Conservation (phyloP, 192 early-diverging fungal genomes). For the Linnemannia schmuckeri region DNA sequence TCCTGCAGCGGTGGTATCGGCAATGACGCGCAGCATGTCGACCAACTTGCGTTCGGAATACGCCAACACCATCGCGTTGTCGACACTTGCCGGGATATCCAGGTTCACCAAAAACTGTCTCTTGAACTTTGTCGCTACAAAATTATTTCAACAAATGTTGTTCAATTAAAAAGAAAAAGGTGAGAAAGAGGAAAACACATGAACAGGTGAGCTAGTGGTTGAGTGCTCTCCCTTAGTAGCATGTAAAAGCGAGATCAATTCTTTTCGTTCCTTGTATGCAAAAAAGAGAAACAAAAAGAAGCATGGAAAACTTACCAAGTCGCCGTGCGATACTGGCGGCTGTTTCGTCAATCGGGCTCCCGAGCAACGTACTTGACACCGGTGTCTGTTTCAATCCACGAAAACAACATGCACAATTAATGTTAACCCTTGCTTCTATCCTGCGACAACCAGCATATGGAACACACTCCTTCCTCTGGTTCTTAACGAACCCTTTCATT, state of each 20-base stretch:
- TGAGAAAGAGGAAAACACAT: background rate
- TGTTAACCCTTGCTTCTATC: too few species aligned
- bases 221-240: background rate
- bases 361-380: constrained; percentile 31
- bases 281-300: background rate
- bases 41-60: constrained; percentile 40
- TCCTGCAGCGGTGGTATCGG: background rate
- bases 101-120: constrained; percentile 43
- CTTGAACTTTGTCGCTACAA: constrained; percentile 35
- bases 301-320: constrained; percentile 24
- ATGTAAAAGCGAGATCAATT: background rate
- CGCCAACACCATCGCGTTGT: constrained; percentile 40
- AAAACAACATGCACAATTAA: too few species aligned
- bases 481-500: background rate
- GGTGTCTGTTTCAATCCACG: constrained; percentile 4
- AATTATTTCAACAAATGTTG: background rate
- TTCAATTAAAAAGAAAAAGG: background rate
- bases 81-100: constrained; percentile 27
- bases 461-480: background rate
- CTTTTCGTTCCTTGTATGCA: background rate
- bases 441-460: too few species aligned
- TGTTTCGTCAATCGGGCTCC: constrained; percentile 32
- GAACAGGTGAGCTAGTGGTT: background rate
- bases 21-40: constrained; percentile 27
- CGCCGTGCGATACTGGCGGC: constrained; percentile 37